phyloP scores from a whole-genome alignment of 192 early-diverging fungal species.

The Umbelopsis sp. region DNA sequence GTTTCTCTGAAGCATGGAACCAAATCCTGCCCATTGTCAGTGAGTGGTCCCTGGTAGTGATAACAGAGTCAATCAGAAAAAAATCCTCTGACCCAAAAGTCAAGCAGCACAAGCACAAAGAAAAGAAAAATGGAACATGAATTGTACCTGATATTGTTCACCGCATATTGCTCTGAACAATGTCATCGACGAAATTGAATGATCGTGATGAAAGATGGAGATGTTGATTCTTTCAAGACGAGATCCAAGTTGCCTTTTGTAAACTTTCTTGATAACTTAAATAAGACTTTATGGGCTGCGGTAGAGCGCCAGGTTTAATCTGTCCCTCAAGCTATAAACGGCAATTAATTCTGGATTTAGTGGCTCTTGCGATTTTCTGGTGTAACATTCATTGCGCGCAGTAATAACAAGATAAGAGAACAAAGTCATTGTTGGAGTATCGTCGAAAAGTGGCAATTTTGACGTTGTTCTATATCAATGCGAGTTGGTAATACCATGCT shows the following conservation, averaged over 20 bases:
- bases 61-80: too few species aligned
- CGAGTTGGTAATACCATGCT: too few species aligned
- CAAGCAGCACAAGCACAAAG: background rate
- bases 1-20: slow-evolving; percentile 11
- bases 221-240: background rate
- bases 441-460: too few species aligned
- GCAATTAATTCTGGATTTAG: slow-evolving; percentile 16
- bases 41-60: background rate
- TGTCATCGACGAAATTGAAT: background rate
- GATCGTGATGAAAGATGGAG: background rate
- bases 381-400: too few species aligned
- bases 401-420: too few species aligned
- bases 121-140: background rate
- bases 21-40: slow-evolving; percentile 4
- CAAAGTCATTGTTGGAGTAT: too few species aligned
- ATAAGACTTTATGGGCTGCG: too few species aligned
- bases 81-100: too few species aligned
- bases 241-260: background rate
- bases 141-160: slow-evolving; percentile 16
- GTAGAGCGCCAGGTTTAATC: too few species aligned
- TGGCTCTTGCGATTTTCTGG: background rate
- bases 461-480: too few species aligned
- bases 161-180: slow-evolving; percentile 14
- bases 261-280: too few species aligned
- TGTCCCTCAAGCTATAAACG: background rate